Percentiles rank a stretch among this genome's conserved stretches.
Conservation (phyloP, 441 rosid genomes). For the Jatropha podagrica region DNA sequence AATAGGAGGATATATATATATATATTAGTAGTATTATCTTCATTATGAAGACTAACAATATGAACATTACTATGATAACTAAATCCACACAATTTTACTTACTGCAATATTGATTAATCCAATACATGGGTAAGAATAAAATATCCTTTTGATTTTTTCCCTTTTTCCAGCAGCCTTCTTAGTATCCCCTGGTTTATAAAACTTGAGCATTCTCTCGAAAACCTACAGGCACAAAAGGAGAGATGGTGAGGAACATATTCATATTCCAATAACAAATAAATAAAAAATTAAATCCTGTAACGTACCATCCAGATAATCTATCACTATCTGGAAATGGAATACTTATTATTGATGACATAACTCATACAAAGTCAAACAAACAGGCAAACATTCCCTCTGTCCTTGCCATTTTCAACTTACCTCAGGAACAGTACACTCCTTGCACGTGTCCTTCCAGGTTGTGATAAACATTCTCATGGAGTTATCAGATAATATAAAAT, state of each 20-base stretch:
- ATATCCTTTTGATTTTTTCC: slow-evolving; percentile 43
- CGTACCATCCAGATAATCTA: slow-evolving; percentile 1
- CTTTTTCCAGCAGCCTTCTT: slow-evolving; percentile 29
- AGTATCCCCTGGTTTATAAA: slow-evolving; percentile 41
- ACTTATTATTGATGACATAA: slow-evolving; percentile 5
- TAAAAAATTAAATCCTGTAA: neutral
- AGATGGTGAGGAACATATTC: slow-evolving; percentile 10
- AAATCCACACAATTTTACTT: slow-evolving; percentile 38
- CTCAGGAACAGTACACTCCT: slow-evolving; percentile 49
- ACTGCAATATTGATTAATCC: slow-evolving; percentile 94
- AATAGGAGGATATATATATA: neutral
- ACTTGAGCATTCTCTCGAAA: slow-evolving; percentile 66
- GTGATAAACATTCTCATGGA: slow-evolving; percentile 61
- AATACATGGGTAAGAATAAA: slow-evolving; percentile 58
- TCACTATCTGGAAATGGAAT: neutral
- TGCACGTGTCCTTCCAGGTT: slow-evolving; percentile 86
- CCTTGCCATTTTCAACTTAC: slow-evolving; percentile 30
- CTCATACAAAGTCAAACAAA: neutral
- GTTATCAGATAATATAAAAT: slow-evolving; percentile 48
- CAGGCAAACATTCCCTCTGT: no score
- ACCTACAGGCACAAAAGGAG: slow-evolving; percentile 47
- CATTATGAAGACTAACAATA: neutral
- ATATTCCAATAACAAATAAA: neutral
- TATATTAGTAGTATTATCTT: neutral
- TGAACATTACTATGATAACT: neutral